Conservation (phyloP, 495 filamentous ascomycete genomes). For the Annulohypoxylon maeteangense region DNA sequence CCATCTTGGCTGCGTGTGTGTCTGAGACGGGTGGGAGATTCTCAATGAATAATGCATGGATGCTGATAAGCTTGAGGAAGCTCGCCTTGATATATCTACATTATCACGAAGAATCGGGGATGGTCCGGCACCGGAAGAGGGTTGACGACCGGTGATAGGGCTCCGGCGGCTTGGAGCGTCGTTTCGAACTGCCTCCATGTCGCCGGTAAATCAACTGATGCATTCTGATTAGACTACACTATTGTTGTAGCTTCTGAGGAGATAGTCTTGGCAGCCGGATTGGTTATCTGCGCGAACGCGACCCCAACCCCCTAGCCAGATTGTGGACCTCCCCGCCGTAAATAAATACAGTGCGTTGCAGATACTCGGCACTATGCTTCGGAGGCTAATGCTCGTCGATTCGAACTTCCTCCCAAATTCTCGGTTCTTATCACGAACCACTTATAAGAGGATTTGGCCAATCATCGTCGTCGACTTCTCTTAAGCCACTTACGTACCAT, state of each 20-base stretch:
- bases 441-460: slow-evolving; percentile 20
- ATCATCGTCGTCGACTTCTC: slow-evolving; percentile 14
- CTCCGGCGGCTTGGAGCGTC: slow-evolving; percentile 15
- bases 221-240: neutral
- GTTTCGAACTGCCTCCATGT: slow-evolving; percentile 33
- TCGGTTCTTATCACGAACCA: slow-evolving; percentile 21
- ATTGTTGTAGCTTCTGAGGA: neutral
- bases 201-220: slow-evolving; percentile 22
- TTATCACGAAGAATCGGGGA: slow-evolving; percentile 15
- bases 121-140: slow-evolving; percentile 37
- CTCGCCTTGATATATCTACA: slow-evolving; percentile 25
- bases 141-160: slow-evolving; percentile 19
- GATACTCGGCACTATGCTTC: slow-evolving; percentile 12
- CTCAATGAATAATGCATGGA: slow-evolving; percentile 13
- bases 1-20: slow-evolving; percentile 30
- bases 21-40: neutral
- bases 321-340: neutral
- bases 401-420: slow-evolving; percentile 34
- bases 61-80: slow-evolving; percentile 31
- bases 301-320: neutral
- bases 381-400: slow-evolving; percentile 34
- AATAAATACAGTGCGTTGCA: slow-evolving; percentile 20
- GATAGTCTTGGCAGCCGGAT: neutral
- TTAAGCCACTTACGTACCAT: slow-evolving; percentile 4
- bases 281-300: neutral